Evolutionary conservation across 192 early-diverging fungal genomes (phyloP).

Genomic region (Umbelopsis sp.): DNA sequence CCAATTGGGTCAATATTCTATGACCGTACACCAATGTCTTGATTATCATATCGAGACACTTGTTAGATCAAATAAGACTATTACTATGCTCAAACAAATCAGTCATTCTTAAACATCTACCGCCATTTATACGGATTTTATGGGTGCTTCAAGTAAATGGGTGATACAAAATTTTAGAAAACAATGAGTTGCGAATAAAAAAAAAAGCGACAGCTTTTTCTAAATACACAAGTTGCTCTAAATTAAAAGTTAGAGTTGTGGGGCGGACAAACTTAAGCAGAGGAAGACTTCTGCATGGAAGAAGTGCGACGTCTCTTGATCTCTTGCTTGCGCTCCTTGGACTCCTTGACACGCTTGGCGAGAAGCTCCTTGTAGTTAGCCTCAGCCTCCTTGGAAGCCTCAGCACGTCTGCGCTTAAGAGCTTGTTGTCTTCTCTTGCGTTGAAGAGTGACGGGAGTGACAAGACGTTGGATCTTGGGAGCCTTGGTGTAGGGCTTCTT

Average conservation of each 20-base stretch:
- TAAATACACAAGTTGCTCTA: constrained; percentile 19
- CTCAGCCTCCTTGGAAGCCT: constrained; percentile 80
- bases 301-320: constrained; percentile 77
- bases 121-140: constrained; percentile 22
- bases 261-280: constrained; percentile 32
- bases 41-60: background rate
- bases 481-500: constrained; percentile 97
- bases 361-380: constrained; percentile 86
- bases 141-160: constrained; percentile 23
- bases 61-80: too few species aligned
- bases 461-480: constrained; percentile 96
- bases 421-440: constrained; percentile 89
- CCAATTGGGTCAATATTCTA: too few species aligned
- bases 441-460: constrained; percentile 96
- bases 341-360: constrained; percentile 93
- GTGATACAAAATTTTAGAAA: constrained; percentile 20
- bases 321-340: constrained; percentile 84
- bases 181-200: background rate
- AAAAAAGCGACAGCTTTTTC: constrained; percentile 16
- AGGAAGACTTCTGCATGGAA: constrained; percentile 59
- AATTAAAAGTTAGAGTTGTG: constrained; percentile 2
- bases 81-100: background rate
- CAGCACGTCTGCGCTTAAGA: constrained; percentile 84
- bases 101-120: constrained; percentile 17
- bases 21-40: background rate